Percentiles rank a stretch among this genome's conserved stretches.
phyloP scores from a whole-genome alignment of 805 yeast species.

The Yamadazyma laniorum region DNA sequence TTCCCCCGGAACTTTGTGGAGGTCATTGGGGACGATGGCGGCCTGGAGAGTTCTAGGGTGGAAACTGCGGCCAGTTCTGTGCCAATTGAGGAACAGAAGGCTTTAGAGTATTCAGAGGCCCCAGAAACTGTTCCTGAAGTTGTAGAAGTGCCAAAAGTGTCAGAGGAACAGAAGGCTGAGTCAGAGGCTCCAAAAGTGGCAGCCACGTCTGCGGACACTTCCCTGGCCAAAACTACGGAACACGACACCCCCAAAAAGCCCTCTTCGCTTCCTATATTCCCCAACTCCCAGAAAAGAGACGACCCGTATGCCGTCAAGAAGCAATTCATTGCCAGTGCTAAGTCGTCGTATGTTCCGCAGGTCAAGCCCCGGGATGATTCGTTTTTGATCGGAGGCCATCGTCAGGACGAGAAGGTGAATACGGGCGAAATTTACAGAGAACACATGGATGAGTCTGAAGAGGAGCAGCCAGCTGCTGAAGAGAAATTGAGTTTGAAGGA shows the following conservation, averaged over 20 bases:
- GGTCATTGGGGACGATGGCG: slow-evolving; percentile 1
- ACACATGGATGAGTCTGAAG: slow-evolving; percentile 23
- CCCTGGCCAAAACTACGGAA: neutral
- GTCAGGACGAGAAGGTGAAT: slow-evolving; percentile 21
- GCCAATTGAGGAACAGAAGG: neutral
- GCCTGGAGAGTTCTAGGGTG: neutral
- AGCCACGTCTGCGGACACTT: neutral
- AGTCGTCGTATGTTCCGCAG: slow-evolving; percentile 59
- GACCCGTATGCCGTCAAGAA: slow-evolving; percentile 53
- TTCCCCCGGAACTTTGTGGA: slow-evolving; percentile 87
- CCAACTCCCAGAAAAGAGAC: slow-evolving; percentile 26
- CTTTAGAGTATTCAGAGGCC: neutral
- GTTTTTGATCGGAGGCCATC: slow-evolving; percentile 25
- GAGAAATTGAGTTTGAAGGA: slow-evolving; percentile 82
- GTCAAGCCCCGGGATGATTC: slow-evolving; percentile 40
- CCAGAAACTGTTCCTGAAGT: neutral
- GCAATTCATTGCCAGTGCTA: slow-evolving; percentile 54
- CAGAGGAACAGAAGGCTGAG: neutral
- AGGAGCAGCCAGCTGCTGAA: slow-evolving; percentile 47
- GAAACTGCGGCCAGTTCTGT: neutral
- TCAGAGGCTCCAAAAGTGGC: neutral
- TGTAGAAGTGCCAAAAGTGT: slow-evolving; percentile 1
- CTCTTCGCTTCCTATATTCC: slow-evolving; percentile 6
- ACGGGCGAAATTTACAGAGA: slow-evolving; percentile 24
- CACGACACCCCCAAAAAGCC: neutral